Evolutionary conservation across 2,329 filamentous ascomycete species (phyloP).

Genomic region (Pyrenochaeta sp.): DNA sequence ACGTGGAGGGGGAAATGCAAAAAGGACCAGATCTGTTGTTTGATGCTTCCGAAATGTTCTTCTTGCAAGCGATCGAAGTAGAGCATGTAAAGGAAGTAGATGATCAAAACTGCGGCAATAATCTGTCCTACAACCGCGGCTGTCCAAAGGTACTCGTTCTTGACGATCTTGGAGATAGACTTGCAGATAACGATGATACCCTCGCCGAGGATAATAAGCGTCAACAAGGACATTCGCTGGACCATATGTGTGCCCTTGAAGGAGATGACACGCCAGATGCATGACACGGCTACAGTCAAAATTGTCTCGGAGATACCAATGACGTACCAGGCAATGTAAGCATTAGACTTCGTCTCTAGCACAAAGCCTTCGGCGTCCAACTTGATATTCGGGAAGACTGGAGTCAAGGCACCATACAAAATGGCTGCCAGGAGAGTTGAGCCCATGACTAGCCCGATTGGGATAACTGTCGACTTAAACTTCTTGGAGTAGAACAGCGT

Average conservation of each 20-base stretch:
- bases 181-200: constrained; percentile 48
- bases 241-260: constrained; percentile 51
- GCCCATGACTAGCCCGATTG: constrained; percentile 44
- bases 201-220: constrained; percentile 50
- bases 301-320: constrained; percentile 41
- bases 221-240: constrained; percentile 48
- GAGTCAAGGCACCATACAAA: constrained; percentile 43
- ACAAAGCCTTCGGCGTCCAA: constrained; percentile 5
- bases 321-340: constrained; percentile 63
- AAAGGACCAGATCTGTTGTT: constrained; percentile 43
- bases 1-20: constrained; percentile 43
- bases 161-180: constrained; percentile 45
- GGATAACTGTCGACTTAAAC: constrained; percentile 37
- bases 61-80: constrained; percentile 44
- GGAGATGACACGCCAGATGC: constrained; percentile 41
- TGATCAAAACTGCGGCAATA: constrained; percentile 41
- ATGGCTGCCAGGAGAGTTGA: constrained; percentile 44
- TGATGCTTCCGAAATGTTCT: constrained; percentile 42
- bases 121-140: constrained; percentile 42
- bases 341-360: constrained; percentile 29
- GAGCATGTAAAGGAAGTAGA: constrained; percentile 46
- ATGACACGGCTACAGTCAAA: constrained; percentile 40
- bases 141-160: constrained; percentile 37
- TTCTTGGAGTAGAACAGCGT: constrained; percentile 44
- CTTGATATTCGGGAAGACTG: constrained; percentile 30